Evolutionary conservation across 306 rosid species (phyloP), one percentile per base, ranked within the genome.

Genomic region (Luffa acutangula): DNA sequence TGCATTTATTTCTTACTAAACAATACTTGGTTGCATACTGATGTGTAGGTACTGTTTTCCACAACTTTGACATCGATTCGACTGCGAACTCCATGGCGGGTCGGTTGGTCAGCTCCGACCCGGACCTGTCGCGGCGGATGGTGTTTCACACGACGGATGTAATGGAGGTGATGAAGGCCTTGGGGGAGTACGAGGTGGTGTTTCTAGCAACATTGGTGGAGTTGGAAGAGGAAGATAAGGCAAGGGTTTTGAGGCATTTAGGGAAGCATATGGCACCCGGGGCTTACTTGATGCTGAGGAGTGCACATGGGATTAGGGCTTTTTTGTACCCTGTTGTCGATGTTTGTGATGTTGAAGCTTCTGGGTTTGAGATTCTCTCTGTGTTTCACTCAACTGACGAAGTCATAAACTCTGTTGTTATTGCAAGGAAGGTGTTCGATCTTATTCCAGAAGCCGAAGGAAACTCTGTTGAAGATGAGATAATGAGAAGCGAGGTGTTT

Each of bases 131-230:
- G 18, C 66, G 54, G 5, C 41, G 87, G 41, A 84, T 84, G 84
- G 21, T 77, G 13, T 84, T 84, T 18, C 87, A 84, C 80, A 84
- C 87, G 3, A 20, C 52, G 2, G 80, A 84, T 53, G 43, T 84
- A 15, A 39, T 81, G 84, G 70, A 73, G 5, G 82, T 84, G 11
- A 70, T 80, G 7, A n/a, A 56, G 41, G 82, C 21, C 4, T 73
- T 84, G 9, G 51, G 48, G 42, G 87, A 81, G 4, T 84, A 45
- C 14, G 82, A 84, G 9, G 87, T 81, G 7, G 82, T 81, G 10
- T 84, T 84, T 58, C 56, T 84, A 79, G 87, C 87, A 5, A 84
- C 87, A 20, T 60, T 84, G 6, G 87, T 84, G 10, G 87, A 84
- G 2, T n/a, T 81, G 77, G 56, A 72, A 36, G 65, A 84, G 82